These are phyloP conservation scores for Penicillium capsulatum DNA, from an alignment of 2,329 filamentous ascomycete genomes.

Conservation along the genomic window DNA sequence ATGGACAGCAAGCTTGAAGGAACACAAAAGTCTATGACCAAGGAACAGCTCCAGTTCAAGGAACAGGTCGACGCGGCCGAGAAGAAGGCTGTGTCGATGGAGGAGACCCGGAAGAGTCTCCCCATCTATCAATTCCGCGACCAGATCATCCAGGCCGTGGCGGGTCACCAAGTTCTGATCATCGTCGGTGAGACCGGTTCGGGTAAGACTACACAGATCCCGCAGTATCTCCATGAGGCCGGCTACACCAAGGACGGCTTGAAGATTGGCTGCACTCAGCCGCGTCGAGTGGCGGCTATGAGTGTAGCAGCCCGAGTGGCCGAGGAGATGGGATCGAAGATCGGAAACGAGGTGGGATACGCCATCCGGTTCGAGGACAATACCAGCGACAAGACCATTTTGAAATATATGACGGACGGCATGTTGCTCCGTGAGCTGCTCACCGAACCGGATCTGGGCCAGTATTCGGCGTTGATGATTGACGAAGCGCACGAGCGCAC, in stretches of 20 bases:
- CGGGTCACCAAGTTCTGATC: slow-evolving; percentile 79
- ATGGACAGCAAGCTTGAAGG: slow-evolving; percentile 69
- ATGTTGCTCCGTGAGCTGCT: slow-evolving; percentile 89
- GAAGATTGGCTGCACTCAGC: slow-evolving; percentile 91
- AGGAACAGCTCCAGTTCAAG: slow-evolving; percentile 73
- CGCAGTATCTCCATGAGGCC: slow-evolving; percentile 88
- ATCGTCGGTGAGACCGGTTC: slow-evolving; percentile 93
- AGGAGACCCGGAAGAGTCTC: slow-evolving; percentile 83
- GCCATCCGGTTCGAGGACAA: slow-evolving; percentile 92
- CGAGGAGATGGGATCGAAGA: slow-evolving; percentile 83
- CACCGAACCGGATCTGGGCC: slow-evolving; percentile 76
- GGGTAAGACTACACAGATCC: slow-evolving; percentile 92
- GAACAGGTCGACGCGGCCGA: slow-evolving; percentile 85
- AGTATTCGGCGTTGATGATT: slow-evolving; percentile 88
- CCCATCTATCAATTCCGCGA: slow-evolving; percentile 88
- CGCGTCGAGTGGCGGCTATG: slow-evolving; percentile 93
- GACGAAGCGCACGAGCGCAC: slow-evolving; percentile 97
- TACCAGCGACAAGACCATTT: slow-evolving; percentile 81
- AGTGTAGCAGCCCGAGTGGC: slow-evolving; percentile 93
- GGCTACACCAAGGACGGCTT: slow-evolving; percentile 79
- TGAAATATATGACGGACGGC: slow-evolving; percentile 97
- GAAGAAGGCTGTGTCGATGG: slow-evolving; percentile 79
- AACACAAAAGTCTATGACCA: slow-evolving; percentile 65
- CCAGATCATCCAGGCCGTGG: slow-evolving; percentile 79
- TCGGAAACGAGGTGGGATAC: slow-evolving; percentile 91